Base-by-base conservation (phyloP, 1,284 basidiomycete species). In the Ustilago lituana region DNA sequence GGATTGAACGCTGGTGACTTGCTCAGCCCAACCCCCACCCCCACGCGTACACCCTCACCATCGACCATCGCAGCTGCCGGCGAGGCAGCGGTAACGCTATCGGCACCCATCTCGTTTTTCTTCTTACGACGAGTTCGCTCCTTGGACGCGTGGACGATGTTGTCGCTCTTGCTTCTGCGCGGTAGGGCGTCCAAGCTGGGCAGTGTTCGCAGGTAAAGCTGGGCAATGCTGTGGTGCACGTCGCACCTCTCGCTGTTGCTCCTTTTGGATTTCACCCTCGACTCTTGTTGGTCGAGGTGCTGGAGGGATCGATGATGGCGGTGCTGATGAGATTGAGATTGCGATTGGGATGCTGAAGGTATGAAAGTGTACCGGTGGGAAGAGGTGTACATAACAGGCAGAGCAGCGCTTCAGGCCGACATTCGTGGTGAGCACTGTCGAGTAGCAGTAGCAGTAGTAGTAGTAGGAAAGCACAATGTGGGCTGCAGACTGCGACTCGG, bases 221-320 rank as follows among this genome's bases (percentile, higher is more conserved):
- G 57, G 0, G 67, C 67, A 1, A 70, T 33, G 1, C 53, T 57
- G 15, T 56, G 67, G 29, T 70, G 67, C 2, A 70, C 53, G 56
- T 64, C 53, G 24, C 66, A 69, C 20, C 64, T 6, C 2, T 60
- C 55, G 43, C n/a, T 49, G 20, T 29, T 32, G 4, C 38, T 14
- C 33, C 19, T n/a, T 22, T 20, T 33, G 1, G n/a, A n/a, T n/a
- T n/a, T n/a, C n/a, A n/a, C n/a, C n/a, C n/a, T n/a, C n/a, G n/a
- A n/a, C n/a, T 37, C 38, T 31, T 19, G 35, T 37, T 22, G 27
- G 23, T 29, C 17, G 23, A 5, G 19, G 2, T n/a, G 20, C 10
- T 44, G 22, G 10, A 33, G 26, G 29, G 43, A 20, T 44, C 31
- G 46, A 12, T 27, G 37, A 2, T 20, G n/a, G n/a, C n/a, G n/a